Evolutionary conservation across 345 rosid genomes (phyloP).

Genomic region (Mangifera indica): DNA sequence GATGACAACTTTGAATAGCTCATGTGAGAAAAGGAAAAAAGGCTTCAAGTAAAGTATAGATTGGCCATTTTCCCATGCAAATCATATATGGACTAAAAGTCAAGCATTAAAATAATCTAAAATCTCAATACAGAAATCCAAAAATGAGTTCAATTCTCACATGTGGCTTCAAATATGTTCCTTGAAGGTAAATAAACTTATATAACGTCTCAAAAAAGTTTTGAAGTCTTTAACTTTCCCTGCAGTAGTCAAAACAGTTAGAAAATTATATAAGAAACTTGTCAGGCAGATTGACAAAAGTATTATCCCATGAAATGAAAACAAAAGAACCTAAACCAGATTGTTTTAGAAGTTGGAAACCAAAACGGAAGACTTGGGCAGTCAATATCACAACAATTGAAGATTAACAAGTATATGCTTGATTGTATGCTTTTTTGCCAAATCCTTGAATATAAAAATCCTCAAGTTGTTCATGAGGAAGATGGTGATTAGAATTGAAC

Average conservation of each 20-base stretch:
- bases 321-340: conserved; percentile 12
- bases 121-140: conserved; percentile 12
- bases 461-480: not conserved
- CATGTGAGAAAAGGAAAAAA: not conserved
- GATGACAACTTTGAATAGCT: not conserved
- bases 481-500: not conserved
- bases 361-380: conserved; percentile 8
- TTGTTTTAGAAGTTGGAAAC: not conserved
- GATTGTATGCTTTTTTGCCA: not conserved
- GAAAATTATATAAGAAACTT: conserved; percentile 22
- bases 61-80: not conserved
- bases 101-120: conserved; percentile 15
- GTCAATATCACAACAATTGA: not conserved
- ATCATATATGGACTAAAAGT: not conserved
- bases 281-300: conserved; percentile 12
- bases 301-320: not conserved
- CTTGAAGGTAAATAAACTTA: conserved; percentile 83
- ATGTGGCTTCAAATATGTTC: conserved; percentile 85
- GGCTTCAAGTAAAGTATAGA: not conserved
- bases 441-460: not conserved
- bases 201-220: conserved; percentile 57
- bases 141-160: conserved; percentile 43
- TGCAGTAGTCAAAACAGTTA: conserved; percentile 32
- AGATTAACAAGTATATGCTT: not conserved
- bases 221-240: conserved; percentile 72